Evolutionary conservation across 2,329 filamentous ascomycete genomes (phyloP), one percentile per base, ranked within the genome.

Genomic region (Calonectria pteridis): DNA sequence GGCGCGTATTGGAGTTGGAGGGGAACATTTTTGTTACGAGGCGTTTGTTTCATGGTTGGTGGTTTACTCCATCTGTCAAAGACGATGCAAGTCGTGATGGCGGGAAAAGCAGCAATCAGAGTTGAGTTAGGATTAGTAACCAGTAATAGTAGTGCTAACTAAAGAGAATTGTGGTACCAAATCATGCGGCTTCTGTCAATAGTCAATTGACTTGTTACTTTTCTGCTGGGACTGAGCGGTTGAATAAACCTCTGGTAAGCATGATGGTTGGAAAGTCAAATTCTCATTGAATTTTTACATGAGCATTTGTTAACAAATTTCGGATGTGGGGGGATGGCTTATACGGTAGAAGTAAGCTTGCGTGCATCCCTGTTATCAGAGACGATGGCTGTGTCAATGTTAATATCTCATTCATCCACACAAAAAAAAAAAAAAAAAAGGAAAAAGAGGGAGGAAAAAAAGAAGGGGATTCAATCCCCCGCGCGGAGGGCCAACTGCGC

Each of bases 1-100:
- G 40, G 59, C 53, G 68, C 53, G 31, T 29, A 51, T 50, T 37
- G 62, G 68, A 66, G 68, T 71, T 71, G 37, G 35, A 28, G 29
- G 40, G 67, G 35, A n/a, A n/a, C n/a, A 7, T 69, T 23, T 55
- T 10, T 46, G 26, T 63, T 64, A 29, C 6, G 58, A 40, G 59
- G 37, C 65, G 65, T 58, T 58, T 58, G 37, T 59, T 14, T 13
- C 40, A 31, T 16, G 26, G 35, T 67, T 58, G 37, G 29, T 35
- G 51, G 23, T 62, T 59, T 18, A 49, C 46, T 31, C 20, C 37
- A 2, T 62, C 55, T 59, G 33, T 40, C 33, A 28, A 26, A 40
- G 20, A 62, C 55, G 23, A 20, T 28, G 55, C 26, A 40, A 31
- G 55, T 28, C 55, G 23, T 28, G 35, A 20, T 37, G 55, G 55